Evolutionary conservation across 192 early-diverging fungal genomes (phyloP), one percentile per base, ranked within the genome.

Genomic region (Podila clonocystis): DNA sequence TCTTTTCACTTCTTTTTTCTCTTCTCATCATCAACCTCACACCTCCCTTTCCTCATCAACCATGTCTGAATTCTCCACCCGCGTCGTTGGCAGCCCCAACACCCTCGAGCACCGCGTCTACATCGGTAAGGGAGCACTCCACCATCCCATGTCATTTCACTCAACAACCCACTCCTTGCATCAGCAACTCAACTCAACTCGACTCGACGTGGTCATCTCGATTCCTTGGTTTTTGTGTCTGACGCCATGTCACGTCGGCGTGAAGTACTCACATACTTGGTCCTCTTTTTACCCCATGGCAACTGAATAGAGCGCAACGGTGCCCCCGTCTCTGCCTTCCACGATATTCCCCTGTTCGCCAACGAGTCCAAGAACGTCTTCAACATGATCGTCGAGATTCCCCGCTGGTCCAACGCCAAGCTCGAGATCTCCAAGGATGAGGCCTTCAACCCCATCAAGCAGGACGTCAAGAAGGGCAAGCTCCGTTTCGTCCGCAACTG

Each of bases 381-480:
- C 85, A 99, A 99, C 94, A 97, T 98, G 94, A 89, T 99, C 76
- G 97, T 99, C 68, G 98, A 98, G 86, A 95, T 98, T 62, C 98
- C 98, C 62, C 91, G 97, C 71, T 99, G 97, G 98, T 93, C 96
- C 78, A 99, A 99, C 87, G 98, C 96, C 83, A 99, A 99, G 91
- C 88, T 98, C 74, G 98, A 93, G 92, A 98, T 99, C 85, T 93
- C 90, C 87, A 98, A 96, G 89, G 96, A 98, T 74, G 95, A 97
- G 82, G 66, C 89, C 68, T 91, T 99, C 86, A 99, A 99, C 93
- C 98, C 98, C 62, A 98, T 99, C 87, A 94, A 96, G 89, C 98
- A 99, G 87, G 98, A 99, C 82, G 89, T 93, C 75, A 98, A 98
- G 93, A 99, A 99, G 90, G 96, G 96, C 75, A 99, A 99, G 89